These are phyloP conservation scores for Fraxinus platypoda DNA, from an alignment of 305 asterid genomes.

Conservation along the genomic window DNA sequence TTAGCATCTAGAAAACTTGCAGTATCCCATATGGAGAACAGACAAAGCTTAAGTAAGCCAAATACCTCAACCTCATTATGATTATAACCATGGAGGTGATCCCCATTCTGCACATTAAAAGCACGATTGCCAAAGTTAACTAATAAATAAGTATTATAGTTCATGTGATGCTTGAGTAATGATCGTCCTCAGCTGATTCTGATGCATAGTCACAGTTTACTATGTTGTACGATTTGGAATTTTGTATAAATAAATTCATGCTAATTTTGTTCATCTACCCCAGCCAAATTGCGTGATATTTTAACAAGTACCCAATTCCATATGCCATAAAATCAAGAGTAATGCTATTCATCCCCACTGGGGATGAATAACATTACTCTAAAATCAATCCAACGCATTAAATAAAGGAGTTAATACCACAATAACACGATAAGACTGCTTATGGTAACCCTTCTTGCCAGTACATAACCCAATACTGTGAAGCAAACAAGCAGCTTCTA, in stretches of 20 bases:
- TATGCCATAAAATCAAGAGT: constrained; percentile 12
- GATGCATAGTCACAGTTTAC: neutral
- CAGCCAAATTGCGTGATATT: neutral
- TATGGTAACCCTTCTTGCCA: constrained; percentile 82
- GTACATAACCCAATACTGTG: constrained; percentile 63
- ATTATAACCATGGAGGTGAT: constrained; percentile 61
- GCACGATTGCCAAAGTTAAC: constrained; percentile 23
- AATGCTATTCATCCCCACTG: too few relatives aligned
- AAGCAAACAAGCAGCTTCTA: constrained; percentile 83
- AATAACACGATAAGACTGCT: constrained; percentile 54
- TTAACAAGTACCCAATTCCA: neutral
- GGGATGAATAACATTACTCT: too few relatives aligned
- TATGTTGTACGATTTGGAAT: neutral
- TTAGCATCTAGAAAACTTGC: constrained; percentile 18
- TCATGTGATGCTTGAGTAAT: constrained; percentile 20
- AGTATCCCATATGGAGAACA: neutral
- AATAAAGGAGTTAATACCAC: constrained; percentile 37
- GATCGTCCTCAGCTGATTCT: constrained; percentile 13
- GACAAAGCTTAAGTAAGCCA: constrained; percentile 5
- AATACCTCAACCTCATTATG: constrained; percentile 61
- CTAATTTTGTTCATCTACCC: neutral
- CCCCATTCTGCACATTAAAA: constrained; percentile 50
- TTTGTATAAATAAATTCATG: neutral
- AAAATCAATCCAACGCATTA: neutral
- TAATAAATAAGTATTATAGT: neutral